Conservation (phyloP, 495 filamentous ascomycete species). For the Penicillium atrosanguineum region DNA sequence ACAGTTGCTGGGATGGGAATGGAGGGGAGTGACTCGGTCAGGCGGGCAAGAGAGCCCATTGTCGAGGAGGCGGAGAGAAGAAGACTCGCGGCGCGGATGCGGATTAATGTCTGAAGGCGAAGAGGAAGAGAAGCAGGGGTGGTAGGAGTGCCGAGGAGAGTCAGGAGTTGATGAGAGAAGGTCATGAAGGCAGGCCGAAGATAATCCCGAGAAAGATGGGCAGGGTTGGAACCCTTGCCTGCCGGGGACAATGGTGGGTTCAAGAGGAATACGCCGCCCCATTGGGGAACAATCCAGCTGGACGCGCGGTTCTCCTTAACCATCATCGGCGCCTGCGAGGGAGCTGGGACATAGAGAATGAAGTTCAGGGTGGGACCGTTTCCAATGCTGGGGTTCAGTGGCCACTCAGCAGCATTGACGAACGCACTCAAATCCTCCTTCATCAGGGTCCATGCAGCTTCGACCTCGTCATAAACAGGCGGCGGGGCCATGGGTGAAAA, state of each 20-base stretch:
- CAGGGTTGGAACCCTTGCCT: slow-evolving; percentile 29
- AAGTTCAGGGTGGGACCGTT: slow-evolving; percentile 93
- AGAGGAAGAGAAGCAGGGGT: slow-evolving; percentile 77
- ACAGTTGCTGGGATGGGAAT: slow-evolving; percentile 89
- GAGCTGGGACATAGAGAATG: slow-evolving; percentile 74
- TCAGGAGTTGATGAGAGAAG: slow-evolving; percentile 89
- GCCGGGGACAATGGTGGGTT: slow-evolving; percentile 50
- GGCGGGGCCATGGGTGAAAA: slow-evolving; percentile 69
- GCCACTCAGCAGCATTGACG: slow-evolving; percentile 98
- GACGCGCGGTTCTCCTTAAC: slow-evolving; percentile 71
- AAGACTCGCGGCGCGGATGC: slow-evolving; percentile 81
- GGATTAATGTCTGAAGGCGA: slow-evolving; percentile 76
- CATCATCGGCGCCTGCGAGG: slow-evolving; percentile 59
- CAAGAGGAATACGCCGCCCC: slow-evolving; percentile 87
- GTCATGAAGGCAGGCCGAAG: slow-evolving; percentile 79
- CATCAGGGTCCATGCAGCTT: slow-evolving; percentile 63
- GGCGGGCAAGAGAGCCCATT: slow-evolving; percentile 84
- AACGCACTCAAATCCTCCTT: slow-evolving; percentile 91
- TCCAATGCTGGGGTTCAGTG: slow-evolving; percentile 89
- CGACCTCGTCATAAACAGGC: slow-evolving; percentile 52
- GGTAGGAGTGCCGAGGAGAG: slow-evolving; percentile 81
- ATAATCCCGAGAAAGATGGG: slow-evolving; percentile 53
- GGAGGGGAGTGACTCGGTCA: slow-evolving; percentile 79
- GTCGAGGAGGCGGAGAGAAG: slow-evolving; percentile 90
- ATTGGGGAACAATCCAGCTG: slow-evolving; percentile 94